These are phyloP conservation scores for Trypanosoma vivax DNA, from an alignment of 208 protist genomes.

Conservation along the genomic window DNA sequence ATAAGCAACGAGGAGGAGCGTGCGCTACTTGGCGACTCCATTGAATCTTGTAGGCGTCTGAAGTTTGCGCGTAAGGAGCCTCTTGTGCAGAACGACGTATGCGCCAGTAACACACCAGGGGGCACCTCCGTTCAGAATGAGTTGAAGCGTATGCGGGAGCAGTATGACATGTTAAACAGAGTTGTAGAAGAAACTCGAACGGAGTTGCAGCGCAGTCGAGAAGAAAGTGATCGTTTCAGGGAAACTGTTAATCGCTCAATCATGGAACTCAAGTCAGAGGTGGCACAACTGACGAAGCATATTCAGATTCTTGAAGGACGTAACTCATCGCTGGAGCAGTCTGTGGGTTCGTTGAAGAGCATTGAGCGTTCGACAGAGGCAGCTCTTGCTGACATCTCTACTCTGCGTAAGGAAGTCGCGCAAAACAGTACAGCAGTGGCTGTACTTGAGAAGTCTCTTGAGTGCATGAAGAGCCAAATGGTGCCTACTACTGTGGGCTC, in stretches of 20 bases:
- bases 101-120: not conserved
- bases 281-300: slow-evolving; percentile 13
- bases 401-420: slow-evolving; percentile 3
- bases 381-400: not conserved
- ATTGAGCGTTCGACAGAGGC: slow-evolving; percentile 2
- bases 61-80: slow-evolving; percentile 15
- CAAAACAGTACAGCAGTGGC: slow-evolving; percentile 9
- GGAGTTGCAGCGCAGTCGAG: slow-evolving; percentile 16
- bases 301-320: slow-evolving; percentile 8
- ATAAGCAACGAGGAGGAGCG: slow-evolving; percentile 7
- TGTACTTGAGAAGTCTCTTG: slow-evolving; percentile 8
- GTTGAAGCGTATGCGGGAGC: slow-evolving; percentile 5
- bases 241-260: not conserved
- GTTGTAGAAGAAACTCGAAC: slow-evolving; percentile 13
- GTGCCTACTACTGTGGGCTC: not conserved
- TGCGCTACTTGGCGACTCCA: not conserved
- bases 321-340: slow-evolving; percentile 9
- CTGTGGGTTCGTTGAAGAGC: not conserved
- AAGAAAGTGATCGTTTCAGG: slow-evolving; percentile 3
- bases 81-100: not conserved
- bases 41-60: slow-evolving; percentile 4
- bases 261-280: slow-evolving; percentile 7
- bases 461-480: not conserved
- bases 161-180: slow-evolving; percentile 8
- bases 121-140: not conserved